These are phyloP conservation scores for Cinchona pubescens DNA, from an alignment of 257 asterid genomes.

Conservation along the genomic window DNA sequence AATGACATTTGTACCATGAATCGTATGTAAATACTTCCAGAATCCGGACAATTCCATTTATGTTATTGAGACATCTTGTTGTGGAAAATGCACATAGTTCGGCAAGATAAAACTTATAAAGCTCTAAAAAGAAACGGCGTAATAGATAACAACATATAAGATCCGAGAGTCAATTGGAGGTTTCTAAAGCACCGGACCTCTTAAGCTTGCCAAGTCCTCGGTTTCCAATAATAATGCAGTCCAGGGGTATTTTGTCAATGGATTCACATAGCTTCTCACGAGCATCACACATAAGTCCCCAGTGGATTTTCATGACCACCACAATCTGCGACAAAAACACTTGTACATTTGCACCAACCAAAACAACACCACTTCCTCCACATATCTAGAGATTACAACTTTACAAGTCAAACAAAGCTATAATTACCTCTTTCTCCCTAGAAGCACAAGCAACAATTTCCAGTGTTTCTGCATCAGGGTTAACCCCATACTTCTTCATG, in stretches of 20 bases:
- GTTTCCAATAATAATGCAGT: constrained; percentile 73
- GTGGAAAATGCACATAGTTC: background rate
- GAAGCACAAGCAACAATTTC: constrained; percentile 58
- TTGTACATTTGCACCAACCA: background rate
- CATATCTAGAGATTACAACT: background rate
- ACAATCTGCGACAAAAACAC: constrained; percentile 40
- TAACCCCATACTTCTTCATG: constrained; percentile 71
- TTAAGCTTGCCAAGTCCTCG: constrained; percentile 87
- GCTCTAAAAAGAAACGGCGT: background rate
- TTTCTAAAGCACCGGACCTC: constrained; percentile 40
- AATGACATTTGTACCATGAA: background rate
- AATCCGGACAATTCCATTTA: background rate
- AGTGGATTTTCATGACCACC: constrained; percentile 66
- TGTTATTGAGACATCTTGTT: background rate
- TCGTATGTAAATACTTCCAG: background rate
- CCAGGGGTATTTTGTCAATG: constrained; percentile 60
- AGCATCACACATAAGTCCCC: constrained; percentile 98
- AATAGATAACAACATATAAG: background rate
- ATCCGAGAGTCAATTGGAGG: background rate
- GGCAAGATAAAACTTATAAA: background rate
- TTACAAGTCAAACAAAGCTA: background rate
- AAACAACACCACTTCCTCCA: background rate
- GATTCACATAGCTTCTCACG: constrained; percentile 79
- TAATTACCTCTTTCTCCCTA: constrained; percentile 67
- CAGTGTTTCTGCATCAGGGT: constrained; percentile 63